Base-by-base conservation (phyloP, 495 filamentous ascomycete species). In the Aspergillus cristatus region DNA sequence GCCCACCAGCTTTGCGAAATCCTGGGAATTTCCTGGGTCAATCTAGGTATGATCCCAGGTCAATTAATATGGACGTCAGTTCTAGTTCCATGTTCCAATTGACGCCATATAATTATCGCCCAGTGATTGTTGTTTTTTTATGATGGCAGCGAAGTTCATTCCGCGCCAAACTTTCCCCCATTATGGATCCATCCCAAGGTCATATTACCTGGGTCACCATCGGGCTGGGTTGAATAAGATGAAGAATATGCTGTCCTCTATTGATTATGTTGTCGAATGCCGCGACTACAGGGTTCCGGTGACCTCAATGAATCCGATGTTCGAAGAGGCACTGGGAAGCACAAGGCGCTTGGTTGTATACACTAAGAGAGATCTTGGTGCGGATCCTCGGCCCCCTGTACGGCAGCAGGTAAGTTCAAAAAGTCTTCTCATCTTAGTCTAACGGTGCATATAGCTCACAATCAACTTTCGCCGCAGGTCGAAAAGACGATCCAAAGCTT, bases 121-220 rank as follows among this genome's bases (percentile, higher is more conserved):
- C 8, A 24, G 20, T 24, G 20, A 8, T 8, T 8, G 28, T 35
- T 4, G 12, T 28, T 31, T n/a, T n/a, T n/a, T 24, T 16, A 50
- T 38, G 33, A 56, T 53, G 53, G 45, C 50, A 5, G 49, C 63
- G 34, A 54, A 60, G 29, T 97, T 97, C 58, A 47, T 80, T 13
- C 86, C 93, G 1, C 85, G 91, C 39, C 54, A 60, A 28, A 55
- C 63, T 7, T 97, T 91, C 58, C 79, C 80, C 2, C 54, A 65
- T 22, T 66, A 78, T 53, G 72, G 81, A 38, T 76, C 76, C 24
- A 78, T 97, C 40, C 82, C 85, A 11, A 77, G 85, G 16, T 91
- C 93, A 39, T 99, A 96, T 68, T 99, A 82, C 70, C 76, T 97
- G n/a, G 91, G 91, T 40, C 91, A 99, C 57, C 91, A 99, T 68